These are phyloP conservation scores for Albugo laibachii DNA, from an alignment of 352 stramenopile species.

Conservation along the genomic window DNA sequence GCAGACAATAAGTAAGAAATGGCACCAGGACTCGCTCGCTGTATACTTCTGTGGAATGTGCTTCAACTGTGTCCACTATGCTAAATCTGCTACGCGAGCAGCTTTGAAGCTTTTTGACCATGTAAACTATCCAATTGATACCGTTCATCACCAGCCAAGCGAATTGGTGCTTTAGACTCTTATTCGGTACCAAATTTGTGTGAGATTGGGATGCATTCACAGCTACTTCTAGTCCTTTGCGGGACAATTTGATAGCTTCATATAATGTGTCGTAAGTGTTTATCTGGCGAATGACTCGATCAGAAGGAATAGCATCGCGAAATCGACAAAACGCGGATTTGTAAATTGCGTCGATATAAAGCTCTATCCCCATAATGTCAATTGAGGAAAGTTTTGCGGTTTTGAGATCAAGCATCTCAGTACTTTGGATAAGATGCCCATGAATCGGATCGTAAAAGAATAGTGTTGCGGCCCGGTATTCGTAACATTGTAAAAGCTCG, in stretches of 20 bases:
- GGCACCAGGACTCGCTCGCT: conserved; percentile 4
- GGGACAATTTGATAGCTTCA: conserved; percentile 13
- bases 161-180: conserved; percentile 1
- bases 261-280: conserved; percentile 31
- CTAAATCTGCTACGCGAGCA: conserved; percentile 33
- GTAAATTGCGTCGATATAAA: conserved; percentile 22
- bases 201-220: conserved; percentile 1
- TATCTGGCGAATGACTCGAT: conserved; percentile 19
- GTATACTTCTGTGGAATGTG: too few species aligned
- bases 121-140: conserved; percentile 29
- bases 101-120: conserved; percentile 19
- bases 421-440: conserved; percentile 4
- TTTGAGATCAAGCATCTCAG: not conserved
- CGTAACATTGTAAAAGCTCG: conserved; percentile 1
- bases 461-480: conserved; percentile 21
- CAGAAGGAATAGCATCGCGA: conserved; percentile 13
- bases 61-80: too few species aligned
- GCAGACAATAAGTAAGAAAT: conserved; percentile 40
- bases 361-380: not conserved
- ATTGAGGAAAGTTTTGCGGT: not conserved
- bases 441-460: conserved; percentile 26
- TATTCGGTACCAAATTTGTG: too few species aligned
- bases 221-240: conserved; percentile 21
- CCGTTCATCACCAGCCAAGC: conserved; percentile 52
- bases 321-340: conserved; percentile 23